Evolutionary conservation across 2,329 filamentous ascomycete species (phyloP), one percentile per base, ranked within the genome.

Genomic region (Aspergillus felis): DNA sequence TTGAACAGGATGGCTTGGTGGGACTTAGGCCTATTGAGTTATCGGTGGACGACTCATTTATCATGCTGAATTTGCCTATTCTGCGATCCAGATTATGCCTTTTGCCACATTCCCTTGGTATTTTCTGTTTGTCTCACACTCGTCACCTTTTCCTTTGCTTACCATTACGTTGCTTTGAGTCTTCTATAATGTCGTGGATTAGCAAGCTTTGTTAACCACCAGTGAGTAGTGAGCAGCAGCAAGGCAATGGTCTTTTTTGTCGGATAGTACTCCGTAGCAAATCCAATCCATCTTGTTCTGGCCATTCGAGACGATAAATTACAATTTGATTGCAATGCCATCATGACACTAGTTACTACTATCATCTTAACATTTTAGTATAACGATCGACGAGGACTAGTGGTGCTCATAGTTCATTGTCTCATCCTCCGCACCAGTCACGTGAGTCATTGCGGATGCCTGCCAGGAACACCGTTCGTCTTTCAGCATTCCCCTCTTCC

Each of bases 401-500:
- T 25, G 49, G 17, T 57, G 55, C 57, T 57, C 46, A 3, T 1
- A 22, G 22, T 22, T 22, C 22, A 12, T 7, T 7, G 10, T 14
- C 44, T 47, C 20, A 14, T 41, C 25, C 35, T 5, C 24, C 10
- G 38, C 6, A 32, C 29, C 5, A n/a, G 25, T 62, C 61, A 63
- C 61, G 61, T 63, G 61, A 60, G 47, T 7, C 17, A 4, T 53
- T 28, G 29, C 55, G 56, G 60, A 58, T 55, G 58, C 54, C 54
- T 60, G 57, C 54, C 52, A 60, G 60, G 55, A 55, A 60, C 53
- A 41, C 35, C 20, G 49, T 48, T 17, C 48, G 53, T 27, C 59
- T 54, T 35, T 48, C 28, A 41, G 27, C 53, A 49, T 49, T 54
- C 53, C 53, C 53, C 53, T 54, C 53, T 46, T 20, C 44, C 46